Base-by-base conservation (phyloP, 2,329 filamentous ascomycete species). In the Paecilomyces variotii region DNA sequence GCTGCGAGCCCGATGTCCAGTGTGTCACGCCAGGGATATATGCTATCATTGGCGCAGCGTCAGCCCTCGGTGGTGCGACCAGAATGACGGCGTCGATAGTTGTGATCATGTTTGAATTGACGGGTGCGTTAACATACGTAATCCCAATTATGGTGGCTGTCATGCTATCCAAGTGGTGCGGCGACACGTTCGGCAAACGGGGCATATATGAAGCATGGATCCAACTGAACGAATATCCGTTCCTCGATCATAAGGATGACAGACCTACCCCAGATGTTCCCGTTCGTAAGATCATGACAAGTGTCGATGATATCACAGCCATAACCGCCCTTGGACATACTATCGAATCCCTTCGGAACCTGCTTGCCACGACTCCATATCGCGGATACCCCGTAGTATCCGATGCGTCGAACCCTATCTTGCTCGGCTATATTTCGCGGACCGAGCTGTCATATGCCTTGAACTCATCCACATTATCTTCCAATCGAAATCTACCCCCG, bases 201-300 rank as follows among this genome's bases (percentile, higher is more conserved):
- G 91, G 94, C 63, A 97, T 99, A 74, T 99, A 99, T 78, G 94
- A 99, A 73, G 88, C 89, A 57, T 99, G 94, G 94, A 99, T 99
- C 69, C 89, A 91, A 65, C 87, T 97, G 76, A 94, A 95, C 69
- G 91, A 90, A 64, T 99, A 97, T 71, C 94, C 94, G 0, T 97
- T 93, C 76, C 84, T 99, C 57, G 93, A 97, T 75, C 94, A 95
- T 72, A 88, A 87, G 66, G 91, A 96, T 68, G 89, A 94, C 67
- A 78, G 78, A 32, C 77, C 82, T 14, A 85, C 95, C 9, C 91
- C 92, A 25, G 91, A 97, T 73, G 85, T 97, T 2, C 86, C 90
- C 0, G 90, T 90, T n/a, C 82, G 86, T 9, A 88, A 92, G 64
- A 86, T 97, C 67, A 97, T 97, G 91, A 97, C 93, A 1, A 84